Base-by-base conservation (phyloP, 495 filamentous ascomycete genomes). In the Penicillium salamii region DNA sequence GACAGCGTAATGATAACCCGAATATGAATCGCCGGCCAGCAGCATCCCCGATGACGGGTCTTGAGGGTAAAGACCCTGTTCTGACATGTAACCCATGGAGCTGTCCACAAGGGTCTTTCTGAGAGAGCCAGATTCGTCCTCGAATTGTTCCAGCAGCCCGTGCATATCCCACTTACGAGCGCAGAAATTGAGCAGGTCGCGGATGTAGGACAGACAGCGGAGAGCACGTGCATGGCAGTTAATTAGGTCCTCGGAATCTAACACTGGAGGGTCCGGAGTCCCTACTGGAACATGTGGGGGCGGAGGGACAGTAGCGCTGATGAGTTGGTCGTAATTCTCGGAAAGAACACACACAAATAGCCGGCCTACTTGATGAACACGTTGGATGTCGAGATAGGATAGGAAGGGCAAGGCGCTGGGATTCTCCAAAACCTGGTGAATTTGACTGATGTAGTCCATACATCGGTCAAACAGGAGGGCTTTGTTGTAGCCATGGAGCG, bases 401-500 rank as follows among this genome's bases (percentile, higher is more conserved):
- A 74, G 40, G 35, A 68, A 65, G 13, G 68, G 61, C 7, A 72
- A 42, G 43, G 49, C 39, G 26, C 46, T 61, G 2, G 59, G 62
- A 28, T 68, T 67, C 32, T 68, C 58, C 23, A 73, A 52, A 2
- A 68, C 57, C 48, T 69, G 67, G 46, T 76, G 70, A 15, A 74
- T 64, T 23, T 70, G 67, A 37, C 55, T 63, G 53, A 74, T 60
- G 58, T 91, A 97, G 31, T 81, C 78, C 49, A 92, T 80, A 56
- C 81, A 84, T 55, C 89, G 83, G 53, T 92, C 89, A 61, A 95
- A 95, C 29, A 96, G 84, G 26, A 93, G 75, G 8, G 81, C 68
- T 54, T 86, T 83, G 33, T 79, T 86, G 56, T 89, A 88, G 11
- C 84, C 75, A 21, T 78, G 80, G 20, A 86, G 74, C 0, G 73